A percentile compares a stretch with the other conserved stretches of the same genome.
phyloP scores from a whole-genome alignment of 805 yeast genomes.

The Cyberlindnera misumaiensis region DNA sequence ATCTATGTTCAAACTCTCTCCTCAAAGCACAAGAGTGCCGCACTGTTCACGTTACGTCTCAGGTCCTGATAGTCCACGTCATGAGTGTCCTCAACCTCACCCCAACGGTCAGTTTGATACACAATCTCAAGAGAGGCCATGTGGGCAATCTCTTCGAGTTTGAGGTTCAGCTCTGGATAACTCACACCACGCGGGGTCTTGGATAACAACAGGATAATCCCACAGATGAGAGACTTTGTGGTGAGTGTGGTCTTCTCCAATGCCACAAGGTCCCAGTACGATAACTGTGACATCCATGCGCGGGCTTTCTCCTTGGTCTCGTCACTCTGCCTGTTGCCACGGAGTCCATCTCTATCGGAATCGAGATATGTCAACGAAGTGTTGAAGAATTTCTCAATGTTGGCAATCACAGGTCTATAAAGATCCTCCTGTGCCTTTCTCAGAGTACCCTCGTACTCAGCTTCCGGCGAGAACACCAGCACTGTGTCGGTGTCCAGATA shows the following conservation, averaged over 20 bases:
- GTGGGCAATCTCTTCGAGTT: conserved; percentile 66
- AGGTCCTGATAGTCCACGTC: conserved; percentile 94
- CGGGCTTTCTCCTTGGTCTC: conserved; percentile 55
- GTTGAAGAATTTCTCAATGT: conserved; percentile 54
- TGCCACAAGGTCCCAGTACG: conserved; percentile 76
- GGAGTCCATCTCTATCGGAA: conserved; percentile 72
- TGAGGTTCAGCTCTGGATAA: conserved; percentile 24
- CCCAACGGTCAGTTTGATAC: conserved; percentile 88
- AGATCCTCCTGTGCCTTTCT: conserved; percentile 72
- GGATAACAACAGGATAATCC: conserved; percentile 55
- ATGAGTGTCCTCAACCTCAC: conserved; percentile 97
- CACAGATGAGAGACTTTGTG: conserved; percentile 82
- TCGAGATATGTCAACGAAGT: conserved; percentile 53
- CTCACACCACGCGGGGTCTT: conserved; percentile 41
- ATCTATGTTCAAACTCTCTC: conserved; percentile 12
- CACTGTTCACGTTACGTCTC: conserved; percentile 73
- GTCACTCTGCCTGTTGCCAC: conserved; percentile 68
- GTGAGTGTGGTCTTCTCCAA: conserved; percentile 84
- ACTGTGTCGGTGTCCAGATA: conserved; percentile 94
- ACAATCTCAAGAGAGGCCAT: conserved; percentile 77
- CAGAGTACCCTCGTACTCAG: conserved; percentile 78
- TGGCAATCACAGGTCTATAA: conserved; percentile 67
- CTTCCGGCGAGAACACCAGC: conserved; percentile 71
- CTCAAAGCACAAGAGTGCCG: conserved; percentile 50
- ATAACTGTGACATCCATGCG: conserved; percentile 56